Percentiles rank a stretch among this genome's conserved stretches.
Conservation (phyloP, 805 yeast genomes). For the Barnettozyma salicaria region DNA sequence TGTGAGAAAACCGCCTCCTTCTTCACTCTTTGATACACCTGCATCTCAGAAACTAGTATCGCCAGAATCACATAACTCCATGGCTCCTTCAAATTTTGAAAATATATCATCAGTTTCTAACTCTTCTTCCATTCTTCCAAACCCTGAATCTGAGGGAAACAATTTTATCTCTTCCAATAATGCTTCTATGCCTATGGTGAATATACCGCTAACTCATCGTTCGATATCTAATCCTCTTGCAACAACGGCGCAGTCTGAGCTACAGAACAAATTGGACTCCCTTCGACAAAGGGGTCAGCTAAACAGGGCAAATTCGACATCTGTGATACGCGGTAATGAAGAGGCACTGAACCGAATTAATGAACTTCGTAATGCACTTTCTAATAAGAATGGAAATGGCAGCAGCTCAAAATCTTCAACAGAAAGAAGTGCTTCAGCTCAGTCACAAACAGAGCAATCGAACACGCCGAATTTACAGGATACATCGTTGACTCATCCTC, state of each 20-base stretch:
- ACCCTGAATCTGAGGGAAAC: no score
- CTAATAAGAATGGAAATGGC: background rate
- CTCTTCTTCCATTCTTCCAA: constrained; percentile 4
- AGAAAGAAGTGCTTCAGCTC: background rate
- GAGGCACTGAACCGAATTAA: constrained; percentile 14
- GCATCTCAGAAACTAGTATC: background rate
- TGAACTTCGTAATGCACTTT: constrained; percentile 5
- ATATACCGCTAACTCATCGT: no score
- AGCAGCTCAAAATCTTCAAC: background rate
- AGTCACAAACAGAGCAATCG: no score
- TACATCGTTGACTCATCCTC: no score
- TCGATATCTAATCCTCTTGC: no score
- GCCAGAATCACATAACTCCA: background rate
- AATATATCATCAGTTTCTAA: no score
- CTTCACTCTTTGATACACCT: constrained; percentile 4
- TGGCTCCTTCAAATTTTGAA: background rate
- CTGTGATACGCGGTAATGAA: constrained; percentile 8
- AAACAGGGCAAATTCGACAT: constrained; percentile 10
- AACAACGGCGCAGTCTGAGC: no score
- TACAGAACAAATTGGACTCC: constrained; percentile 10
- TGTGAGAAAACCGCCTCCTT: constrained; percentile 11
- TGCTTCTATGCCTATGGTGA: background rate
- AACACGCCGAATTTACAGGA: no score
- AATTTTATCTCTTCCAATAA: no score
- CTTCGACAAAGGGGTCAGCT: constrained; percentile 5